Conservation (phyloP, 495 filamentous ascomycete species). For the Tuber indicum region DNA sequence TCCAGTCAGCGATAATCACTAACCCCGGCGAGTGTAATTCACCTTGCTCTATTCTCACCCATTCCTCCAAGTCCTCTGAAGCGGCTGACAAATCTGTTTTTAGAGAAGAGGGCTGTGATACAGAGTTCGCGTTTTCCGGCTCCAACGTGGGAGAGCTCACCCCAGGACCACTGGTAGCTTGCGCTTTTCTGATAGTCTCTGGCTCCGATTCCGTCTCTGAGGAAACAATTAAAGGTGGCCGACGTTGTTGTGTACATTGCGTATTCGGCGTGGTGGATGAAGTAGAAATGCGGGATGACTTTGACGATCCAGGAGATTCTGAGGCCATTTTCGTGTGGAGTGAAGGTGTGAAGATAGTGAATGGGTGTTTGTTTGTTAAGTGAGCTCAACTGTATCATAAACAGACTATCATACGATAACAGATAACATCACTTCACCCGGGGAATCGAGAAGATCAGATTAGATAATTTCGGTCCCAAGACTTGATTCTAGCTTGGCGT, state of each 20-base stretch:
- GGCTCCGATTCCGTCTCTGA: conserved; percentile 27
- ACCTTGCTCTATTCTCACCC: neutral
- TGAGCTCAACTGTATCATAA: neutral
- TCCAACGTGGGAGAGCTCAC: neutral
- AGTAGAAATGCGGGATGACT: neutral
- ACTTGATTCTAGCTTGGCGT: neutral
- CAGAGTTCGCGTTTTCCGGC: neutral
- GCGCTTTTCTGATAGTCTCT: neutral
- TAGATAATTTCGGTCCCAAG: neutral
- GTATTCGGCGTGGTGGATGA: neutral
- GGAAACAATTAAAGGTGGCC: conserved; percentile 30
- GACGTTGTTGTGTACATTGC: conserved; percentile 16
- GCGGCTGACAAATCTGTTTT: neutral
- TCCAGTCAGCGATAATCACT: neutral
- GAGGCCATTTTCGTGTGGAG: neutral
- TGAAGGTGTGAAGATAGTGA: neutral
- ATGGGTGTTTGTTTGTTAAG: neutral
- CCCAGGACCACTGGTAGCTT: neutral
- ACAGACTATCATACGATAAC: neutral
- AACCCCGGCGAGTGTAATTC: neutral
- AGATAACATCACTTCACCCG: neutral
- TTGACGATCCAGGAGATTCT: neutral
- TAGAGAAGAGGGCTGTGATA: neutral
- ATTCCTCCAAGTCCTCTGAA: neutral
- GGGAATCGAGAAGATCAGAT: neutral